Base-by-base conservation (phyloP, 1,139 yeast genomes). In the Taphrina populina region DNA sequence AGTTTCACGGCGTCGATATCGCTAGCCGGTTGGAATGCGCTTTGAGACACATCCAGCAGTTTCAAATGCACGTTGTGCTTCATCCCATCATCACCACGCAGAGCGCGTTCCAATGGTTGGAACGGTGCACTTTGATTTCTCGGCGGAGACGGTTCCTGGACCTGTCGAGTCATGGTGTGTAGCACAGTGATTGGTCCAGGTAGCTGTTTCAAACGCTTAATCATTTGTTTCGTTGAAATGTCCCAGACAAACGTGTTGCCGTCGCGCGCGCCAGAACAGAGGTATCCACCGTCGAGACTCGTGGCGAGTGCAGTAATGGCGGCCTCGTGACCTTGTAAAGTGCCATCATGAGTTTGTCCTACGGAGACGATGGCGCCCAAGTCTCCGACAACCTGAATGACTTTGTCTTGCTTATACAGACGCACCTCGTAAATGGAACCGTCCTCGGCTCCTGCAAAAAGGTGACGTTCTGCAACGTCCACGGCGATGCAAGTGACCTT, bases 381-480 rank as follows among this genome's bases (percentile, higher is more conserved):
- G 46, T 81, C 84, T 6, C 81, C 80, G 43, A 83, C 77, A 0
- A 87, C 77, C 13, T 78, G 71, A 6, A 27, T 17, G 20, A 69
- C 69, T 30, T 49, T 41, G 44, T 46, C 43, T 21, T 52, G 35
- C 20, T 43, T 32, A 69, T 80, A 86, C 57, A 86, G 68, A 13
- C 82, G 78, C 10, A 86, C 74, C 21, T 73, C 68, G 62, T 84
- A 73, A 37, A 87, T 77, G 17, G 70, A 65, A 11, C 96, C 96
- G 60, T 80, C 76, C 1, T 70, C 65, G 29, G 84, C 70, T 1
- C 96, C 97, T 2, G 78, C 80, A 67, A 85, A 92, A 0, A 85
- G 60, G 1, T 81, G 77, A 62, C 97, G 75, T 64, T 83, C 88
- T 0, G 92, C 87, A 0, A 95, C 90, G 67, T 92, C 98, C n/a